Percentiles rank a stretch among this genome's conserved stretches.
These are phyloP conservation scores for Heritiera fomes DNA, from an alignment of 345 rosid genomes.

Conservation along the genomic window DNA sequence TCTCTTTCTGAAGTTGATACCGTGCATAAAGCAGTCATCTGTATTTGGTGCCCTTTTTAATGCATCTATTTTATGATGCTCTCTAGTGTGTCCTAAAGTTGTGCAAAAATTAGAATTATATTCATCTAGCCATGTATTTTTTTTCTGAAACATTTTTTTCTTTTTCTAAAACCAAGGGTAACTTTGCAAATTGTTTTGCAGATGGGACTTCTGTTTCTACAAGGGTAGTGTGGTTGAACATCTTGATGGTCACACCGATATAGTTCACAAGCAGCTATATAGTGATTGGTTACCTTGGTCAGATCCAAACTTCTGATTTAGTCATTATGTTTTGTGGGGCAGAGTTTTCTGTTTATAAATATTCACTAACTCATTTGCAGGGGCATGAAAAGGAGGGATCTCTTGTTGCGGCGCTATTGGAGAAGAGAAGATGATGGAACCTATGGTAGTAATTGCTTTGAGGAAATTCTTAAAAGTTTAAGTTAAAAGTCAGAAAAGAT, in stretches of 20 bases:
- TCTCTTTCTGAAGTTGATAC: not conserved
- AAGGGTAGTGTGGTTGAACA: slow-evolving; percentile 90
- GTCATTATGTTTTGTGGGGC: not conserved
- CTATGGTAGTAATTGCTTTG: slow-evolving; percentile 56
- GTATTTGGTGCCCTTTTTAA: not conserved
- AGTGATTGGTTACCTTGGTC: slow-evolving; percentile 89
- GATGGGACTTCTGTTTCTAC: slow-evolving; percentile 97
- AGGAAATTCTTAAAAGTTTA: slow-evolving; percentile 20
- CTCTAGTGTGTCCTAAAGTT: slow-evolving; percentile 3
- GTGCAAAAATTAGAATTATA: not conserved
- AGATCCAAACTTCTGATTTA: slow-evolving; percentile 25
- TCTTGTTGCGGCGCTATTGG: slow-evolving; percentile 86
- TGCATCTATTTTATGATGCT: not conserved
- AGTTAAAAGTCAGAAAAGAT: slow-evolving; percentile 5
- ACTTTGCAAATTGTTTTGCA: slow-evolving; percentile 38
- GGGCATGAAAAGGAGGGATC: slow-evolving; percentile 86
- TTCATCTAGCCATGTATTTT: not conserved
- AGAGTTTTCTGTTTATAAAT: slow-evolving; percentile 22
- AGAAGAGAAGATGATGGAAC: slow-evolving; percentile 97
- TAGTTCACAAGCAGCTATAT: slow-evolving; percentile 80
- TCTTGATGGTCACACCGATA: slow-evolving; percentile 93
- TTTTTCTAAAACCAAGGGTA: slow-evolving; percentile 10
- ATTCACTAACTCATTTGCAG: slow-evolving; percentile 38
- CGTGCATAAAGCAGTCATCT: not conserved
- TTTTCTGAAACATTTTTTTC: not conserved